A percentile compares a stretch with the other conserved stretches of the same genome.
Conservation (phyloP, 805 yeast species). For the Teunomyces tritomae region DNA sequence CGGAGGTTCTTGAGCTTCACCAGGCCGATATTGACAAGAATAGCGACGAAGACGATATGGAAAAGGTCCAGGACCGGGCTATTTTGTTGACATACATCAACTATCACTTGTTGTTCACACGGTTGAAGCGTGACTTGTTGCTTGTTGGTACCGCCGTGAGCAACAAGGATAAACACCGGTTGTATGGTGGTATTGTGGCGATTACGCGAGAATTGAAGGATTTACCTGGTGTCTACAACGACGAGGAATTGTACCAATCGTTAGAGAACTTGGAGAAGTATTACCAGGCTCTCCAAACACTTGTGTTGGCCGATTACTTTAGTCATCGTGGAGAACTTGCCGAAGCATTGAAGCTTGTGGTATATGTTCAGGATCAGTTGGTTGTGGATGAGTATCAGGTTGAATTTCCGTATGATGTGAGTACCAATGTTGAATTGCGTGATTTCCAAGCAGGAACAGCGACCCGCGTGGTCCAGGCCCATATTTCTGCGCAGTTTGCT, state of each 20-base stretch:
- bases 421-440: slow-evolving; percentile 33
- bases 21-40: slow-evolving; percentile 50
- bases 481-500: slow-evolving; percentile 49
- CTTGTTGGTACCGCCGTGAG: slow-evolving; percentile 36
- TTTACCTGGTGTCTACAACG: slow-evolving; percentile 90
- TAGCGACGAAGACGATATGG: slow-evolving; percentile 49
- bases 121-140: slow-evolving; percentile 68
- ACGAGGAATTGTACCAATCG: slow-evolving; percentile 60
- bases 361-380: slow-evolving; percentile 20
- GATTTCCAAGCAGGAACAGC: slow-evolving; percentile 19
- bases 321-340: slow-evolving; percentile 37
- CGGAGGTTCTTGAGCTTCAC: slow-evolving; percentile 63
- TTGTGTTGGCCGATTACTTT: slow-evolving; percentile 46
- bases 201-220: slow-evolving; percentile 64
- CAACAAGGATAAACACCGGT: slow-evolving; percentile 44
- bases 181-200: slow-evolving; percentile 49
- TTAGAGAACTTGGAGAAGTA: slow-evolving; percentile 49
- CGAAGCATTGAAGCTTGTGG: slow-evolving; percentile 47
- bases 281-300: slow-evolving; percentile 45
- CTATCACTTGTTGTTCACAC: slow-evolving; percentile 61
- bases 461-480: slow-evolving; percentile 23
- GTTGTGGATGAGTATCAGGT: slow-evolving; percentile 39
- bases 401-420: slow-evolving; percentile 41
- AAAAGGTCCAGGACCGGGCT: slow-evolving; percentile 66
- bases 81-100: slow-evolving; percentile 73